These are phyloP conservation scores for Kernera saxatilis DNA, from an alignment of 345 rosid genomes.

Conservation along the genomic window DNA sequence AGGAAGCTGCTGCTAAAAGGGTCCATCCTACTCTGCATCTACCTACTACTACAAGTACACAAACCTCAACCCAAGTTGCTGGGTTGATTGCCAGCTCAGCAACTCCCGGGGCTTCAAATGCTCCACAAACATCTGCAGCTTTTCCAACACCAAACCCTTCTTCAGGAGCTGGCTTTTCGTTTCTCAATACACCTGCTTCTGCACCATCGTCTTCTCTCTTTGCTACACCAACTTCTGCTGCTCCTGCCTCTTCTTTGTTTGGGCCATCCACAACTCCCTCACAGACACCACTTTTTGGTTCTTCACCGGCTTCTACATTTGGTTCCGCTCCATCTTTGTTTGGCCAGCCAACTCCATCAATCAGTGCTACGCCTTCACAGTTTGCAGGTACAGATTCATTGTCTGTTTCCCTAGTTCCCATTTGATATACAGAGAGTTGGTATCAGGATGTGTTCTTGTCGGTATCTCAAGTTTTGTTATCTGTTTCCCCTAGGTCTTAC, in stretches of 20 bases:
- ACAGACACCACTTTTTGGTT: conserved; percentile 43
- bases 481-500: conserved; percentile 45
- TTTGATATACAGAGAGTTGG: not conserved
- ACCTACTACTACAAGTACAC: conserved; percentile 56
- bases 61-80: conserved; percentile 65
- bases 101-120: conserved; percentile 37
- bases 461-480: not conserved
- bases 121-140: conserved; percentile 48
- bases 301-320: conserved; percentile 63
- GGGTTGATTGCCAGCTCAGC: conserved; percentile 57
- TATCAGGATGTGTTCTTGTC: not conserved
- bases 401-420: not conserved
- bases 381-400: conserved; percentile 10
- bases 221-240: conserved; percentile 59
- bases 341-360: conserved; percentile 50
- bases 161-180: conserved; percentile 66
- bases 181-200: conserved; percentile 58
- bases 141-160: conserved; percentile 40
- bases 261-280: conserved; percentile 44
- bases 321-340: conserved; percentile 41
- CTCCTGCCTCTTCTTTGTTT: conserved; percentile 58
- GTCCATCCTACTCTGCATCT: conserved; percentile 94
- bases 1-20: conserved; percentile 94
- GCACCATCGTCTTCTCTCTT: conserved; percentile 61
- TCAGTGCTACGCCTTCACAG: conserved; percentile 48